Base-by-base conservation (phyloP, 805 yeast genomes). In the Ogataea saltuana region DNA sequence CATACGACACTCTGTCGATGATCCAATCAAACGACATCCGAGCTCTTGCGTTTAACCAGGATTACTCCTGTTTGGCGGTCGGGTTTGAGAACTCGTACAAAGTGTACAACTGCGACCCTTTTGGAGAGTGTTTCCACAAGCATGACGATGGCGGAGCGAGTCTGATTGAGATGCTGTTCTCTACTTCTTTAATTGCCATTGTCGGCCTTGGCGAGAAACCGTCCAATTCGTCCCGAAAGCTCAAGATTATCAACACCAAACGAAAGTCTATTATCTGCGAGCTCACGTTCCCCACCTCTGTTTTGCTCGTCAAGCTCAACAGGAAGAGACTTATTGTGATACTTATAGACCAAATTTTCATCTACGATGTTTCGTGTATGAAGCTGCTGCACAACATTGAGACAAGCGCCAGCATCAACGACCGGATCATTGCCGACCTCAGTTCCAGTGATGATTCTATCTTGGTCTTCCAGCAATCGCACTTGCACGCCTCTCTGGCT, bases 301-400 rank as follows among this genome's bases (percentile, higher is more conserved):
- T 91, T 2, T 68, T 84, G 20, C 79, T 78, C 39, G 83, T 91
- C 25, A 80, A 79, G 53, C 74, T 91, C 67, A 93, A 91, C 64
- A 74, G 97, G 32, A 84, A 85, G 54, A 69, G 97, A 33, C 72
- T 91, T 51, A 74, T 88, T 23, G 93, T 90, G 13, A 79, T 86
- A 5, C 69, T 91, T 41, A 72, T 79, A 38, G 91, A 88, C 47
- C 95, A 90, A 63, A 79, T 93, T 8, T 86, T 81, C 60, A 78
- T 91, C 35, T 93, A 91, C 67, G 97, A 91, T 63, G 83, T 91
- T 48, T 80, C 93, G 44, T 87, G 95, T 61, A 89, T 91, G 83
- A 81, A 86, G 56, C 75, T 90, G 19, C 61, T 91, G 31, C 85
- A 81, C 55, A 82, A 84, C 1, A 75, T 85, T 26, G 88, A 85